Evolutionary conservation across 2,329 filamentous ascomycete species (phyloP).

Genomic region (Shiraia bambusicola): DNA sequence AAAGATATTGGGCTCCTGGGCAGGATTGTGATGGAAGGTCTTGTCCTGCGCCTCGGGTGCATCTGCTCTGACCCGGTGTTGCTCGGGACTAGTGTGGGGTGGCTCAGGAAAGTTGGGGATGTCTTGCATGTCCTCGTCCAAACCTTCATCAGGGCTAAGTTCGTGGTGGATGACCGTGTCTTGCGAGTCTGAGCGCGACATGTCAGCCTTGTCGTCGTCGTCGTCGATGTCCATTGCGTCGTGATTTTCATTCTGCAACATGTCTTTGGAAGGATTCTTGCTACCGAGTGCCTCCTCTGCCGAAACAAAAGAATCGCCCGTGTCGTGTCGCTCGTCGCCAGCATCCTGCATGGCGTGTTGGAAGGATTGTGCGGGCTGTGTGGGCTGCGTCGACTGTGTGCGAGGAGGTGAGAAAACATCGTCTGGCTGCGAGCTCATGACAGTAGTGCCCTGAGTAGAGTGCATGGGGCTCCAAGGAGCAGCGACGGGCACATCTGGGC

Average conservation of each 20-base stretch:
- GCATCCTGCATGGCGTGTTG: conserved; percentile 21
- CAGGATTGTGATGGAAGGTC: conserved; percentile 20
- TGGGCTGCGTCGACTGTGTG: conserved; percentile 38
- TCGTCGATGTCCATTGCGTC: conserved; percentile 39
- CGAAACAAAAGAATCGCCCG: conserved; percentile 52
- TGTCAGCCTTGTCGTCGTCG: conserved; percentile 28
- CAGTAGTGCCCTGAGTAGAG: conserved; percentile 38
- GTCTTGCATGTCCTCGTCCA: conserved; percentile 21
- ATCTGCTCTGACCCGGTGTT: conserved; percentile 37
- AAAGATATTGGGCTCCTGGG: conserved; percentile 28
- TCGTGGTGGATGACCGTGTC: conserved; percentile 32
- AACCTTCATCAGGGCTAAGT: conserved; percentile 15
- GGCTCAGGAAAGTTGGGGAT: conserved; percentile 24
- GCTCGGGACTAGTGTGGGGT: conserved; percentile 27
- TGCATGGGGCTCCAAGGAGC: conserved; percentile 36
- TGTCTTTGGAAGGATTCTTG: conserved; percentile 33
- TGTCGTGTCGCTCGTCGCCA: conserved; percentile 33
- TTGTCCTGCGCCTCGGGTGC: conserved; percentile 36
- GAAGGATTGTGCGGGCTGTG: conserved; percentile 34
- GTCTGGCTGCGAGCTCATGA: conserved; percentile 27
- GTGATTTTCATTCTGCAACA: conserved; percentile 20
- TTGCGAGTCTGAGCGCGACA: conserved; percentile 20
- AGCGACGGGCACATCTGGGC: conserved; percentile 20
- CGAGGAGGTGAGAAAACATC: conserved; percentile 36
- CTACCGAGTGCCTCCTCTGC: conserved; percentile 48